Percentiles rank a stretch among this genome's conserved stretches.
These are phyloP conservation scores for Fusarium lyarnte DNA, from an alignment of 2,329 filamentous ascomycete species.

Conservation along the genomic window DNA sequence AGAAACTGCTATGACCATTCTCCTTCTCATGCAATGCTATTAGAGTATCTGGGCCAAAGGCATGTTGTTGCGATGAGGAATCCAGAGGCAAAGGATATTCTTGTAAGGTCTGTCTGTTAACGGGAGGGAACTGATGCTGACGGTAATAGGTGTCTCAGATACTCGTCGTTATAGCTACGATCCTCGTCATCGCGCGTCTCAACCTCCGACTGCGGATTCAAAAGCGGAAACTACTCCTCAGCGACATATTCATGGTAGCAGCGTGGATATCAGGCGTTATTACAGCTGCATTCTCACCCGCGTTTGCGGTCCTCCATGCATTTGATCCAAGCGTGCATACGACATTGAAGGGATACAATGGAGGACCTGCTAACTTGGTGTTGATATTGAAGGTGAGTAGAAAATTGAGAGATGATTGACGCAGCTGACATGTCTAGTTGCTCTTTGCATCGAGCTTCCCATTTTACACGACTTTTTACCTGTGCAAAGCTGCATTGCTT, in stretches of 20 bases:
- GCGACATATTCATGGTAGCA: conserved; percentile 30
- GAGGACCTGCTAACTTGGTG: neutral
- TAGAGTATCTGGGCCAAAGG: too few relatives aligned
- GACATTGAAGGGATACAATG: neutral
- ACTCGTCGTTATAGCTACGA: conserved; percentile 12
- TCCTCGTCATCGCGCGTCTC: conserved; percentile 24
- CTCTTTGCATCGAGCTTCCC: conserved; percentile 24
- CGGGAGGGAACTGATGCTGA: neutral
- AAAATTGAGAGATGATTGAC: fast-evolving
- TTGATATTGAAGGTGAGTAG: conserved; percentile 17
- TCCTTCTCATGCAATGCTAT: too few relatives aligned
- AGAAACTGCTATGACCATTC: too few relatives aligned
- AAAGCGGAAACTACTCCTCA: conserved; percentile 12
- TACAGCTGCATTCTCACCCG: conserved; percentile 11
- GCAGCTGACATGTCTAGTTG: neutral
- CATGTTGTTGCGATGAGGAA: neutral
- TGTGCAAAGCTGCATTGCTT: conserved; percentile 34
- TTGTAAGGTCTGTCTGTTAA: neutral
- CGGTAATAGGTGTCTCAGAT: conserved; percentile 1
- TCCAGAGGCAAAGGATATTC: neutral
- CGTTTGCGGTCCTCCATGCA: conserved; percentile 2
- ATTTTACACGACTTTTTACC: conserved; percentile 36
- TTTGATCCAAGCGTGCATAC: conserved; percentile 25
- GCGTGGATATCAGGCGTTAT: conserved; percentile 22
- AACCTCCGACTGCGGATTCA: conserved; percentile 31